Conservation (phyloP, 768 basidiomycete genomes). For the Lyophyllum atratum region DNA sequence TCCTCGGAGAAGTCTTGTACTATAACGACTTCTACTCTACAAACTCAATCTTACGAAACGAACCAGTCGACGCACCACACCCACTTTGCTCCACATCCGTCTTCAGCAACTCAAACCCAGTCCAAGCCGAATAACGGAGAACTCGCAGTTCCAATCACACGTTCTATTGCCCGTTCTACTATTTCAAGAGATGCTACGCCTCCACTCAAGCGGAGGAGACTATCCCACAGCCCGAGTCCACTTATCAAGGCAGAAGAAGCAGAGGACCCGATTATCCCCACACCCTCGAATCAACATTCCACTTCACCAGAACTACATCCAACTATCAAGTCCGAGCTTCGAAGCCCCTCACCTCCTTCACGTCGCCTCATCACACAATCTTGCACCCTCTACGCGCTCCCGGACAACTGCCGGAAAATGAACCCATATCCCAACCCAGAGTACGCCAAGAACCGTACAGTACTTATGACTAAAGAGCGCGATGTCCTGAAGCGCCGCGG, state of each 20-base stretch:
- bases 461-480: constrained; percentile 20
- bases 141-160: not conserved
- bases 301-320: not conserved
- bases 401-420: constrained; percentile 24
- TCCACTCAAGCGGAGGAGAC: not conserved
- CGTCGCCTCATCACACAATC: constrained; percentile 29
- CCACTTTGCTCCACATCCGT: not conserved
- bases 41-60: not conserved
- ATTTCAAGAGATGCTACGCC: not conserved
- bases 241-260: not conserved
- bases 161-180: not conserved
- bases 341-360: constrained; percentile 7
- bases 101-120: not conserved
- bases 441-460: constrained; percentile 21
- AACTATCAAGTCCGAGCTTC: not conserved
- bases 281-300: not conserved
- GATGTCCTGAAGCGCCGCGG: constrained; percentile 20
- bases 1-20: not conserved
- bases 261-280: not conserved
- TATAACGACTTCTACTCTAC: too few relatives aligned
- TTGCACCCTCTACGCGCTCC: constrained; percentile 28
- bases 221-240: not conserved
- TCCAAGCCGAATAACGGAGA: not conserved
- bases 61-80: not conserved
- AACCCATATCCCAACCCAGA: constrained; percentile 11